Base-by-base conservation (phyloP, 306 rosid species). In the Spatholobus suberectus region DNA sequence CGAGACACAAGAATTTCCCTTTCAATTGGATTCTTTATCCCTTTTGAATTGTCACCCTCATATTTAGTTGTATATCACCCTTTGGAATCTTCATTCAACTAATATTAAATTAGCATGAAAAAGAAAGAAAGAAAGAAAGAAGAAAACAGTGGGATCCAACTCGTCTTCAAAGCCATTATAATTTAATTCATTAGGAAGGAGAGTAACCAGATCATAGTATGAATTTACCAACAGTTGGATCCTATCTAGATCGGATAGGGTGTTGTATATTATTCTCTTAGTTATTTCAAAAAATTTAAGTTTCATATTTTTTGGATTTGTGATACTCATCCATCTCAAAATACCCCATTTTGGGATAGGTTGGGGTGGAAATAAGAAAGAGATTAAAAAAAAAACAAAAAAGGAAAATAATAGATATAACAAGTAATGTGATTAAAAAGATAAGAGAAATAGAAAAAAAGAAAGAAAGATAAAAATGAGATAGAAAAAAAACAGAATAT, bases 1-100 rank as follows among this genome's bases (percentile, higher is more conserved):
- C 76, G 74, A 70, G 27, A 40, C 55, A 82, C 73, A 26, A 35
- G 37, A 79, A 68, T 63, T 81, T 46, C 61, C 52, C 66, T 86
- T 75, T 80, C 52, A 55, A 72, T 65, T 63, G 74, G 83, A 66
- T 69, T 81, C 78, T 69, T 20, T 41, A 41, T 41, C 74, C 47
- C 55, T 86, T 84, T 75, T 86, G 86, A 76, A 67, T 70, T 63
- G 85, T 89, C 84, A 82, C 81, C 70, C 52, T 76, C 89, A 86
- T 54, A 52, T 74, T 79, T 70, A 70, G 80, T 51, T 71, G 40
- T 15, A 51, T 78, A 24, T 66, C 27, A 38, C 46, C 8, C 32
- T 77, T 70, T 80, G 49, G 82, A 81, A 75, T 80, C 76, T 72
- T 66, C 8, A 35, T 57, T 13, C 8, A 34, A 23, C 51, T 52